Evolutionary conservation across 257 asterid genomes (phyloP), one percentile per base, ranked within the genome.

Genomic region (Schizonepeta tenuifolia): DNA sequence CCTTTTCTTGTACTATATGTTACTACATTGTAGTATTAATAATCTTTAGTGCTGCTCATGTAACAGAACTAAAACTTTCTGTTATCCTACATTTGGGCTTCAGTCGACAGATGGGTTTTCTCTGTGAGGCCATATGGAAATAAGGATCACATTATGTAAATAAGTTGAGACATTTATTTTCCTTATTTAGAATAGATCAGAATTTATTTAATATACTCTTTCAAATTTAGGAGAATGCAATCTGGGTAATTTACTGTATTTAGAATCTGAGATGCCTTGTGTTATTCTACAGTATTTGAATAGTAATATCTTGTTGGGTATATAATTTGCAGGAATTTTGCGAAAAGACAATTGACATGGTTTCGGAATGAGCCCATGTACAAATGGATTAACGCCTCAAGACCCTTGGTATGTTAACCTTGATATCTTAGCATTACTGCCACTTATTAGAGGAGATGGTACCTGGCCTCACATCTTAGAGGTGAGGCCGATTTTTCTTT

Each of bases 271-370:
- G 50, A 60, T 40, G 28, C 41, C 14, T 40, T 59, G 55, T 6
- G 65, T 70, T 55, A 18, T 70, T 56, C 10, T 70, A 35, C 28
- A 14, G 51, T 46, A 24, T 28, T 35, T 53, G 70, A 55, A 36
- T 53, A 3, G 10, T 41, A 49, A 66, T 50, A 65, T 75, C 54
- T 69, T 55, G 71, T 63, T 38, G 22, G 62, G 69, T 72, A 14
- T 59, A 41, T 71, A 15, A 41, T 68, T 11, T 75, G 76, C 96
- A 94, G 99, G 79, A 92, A 94, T 62, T 94, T 94, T 71, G 98
- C 99, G 4, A 94, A 88, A 82, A 87, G 97, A 84, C 99, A 94
- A 78, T 71, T 95, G 84, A 90, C 98, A 12, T 95, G 99, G 99
- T 95, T 91, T 69, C 90, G 98, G 44, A 95, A 92, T n/a, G 98